These are phyloP conservation scores for Pichia sp. DNA, from an alignment of 1,139 yeast genomes.

Conservation along the genomic window DNA sequence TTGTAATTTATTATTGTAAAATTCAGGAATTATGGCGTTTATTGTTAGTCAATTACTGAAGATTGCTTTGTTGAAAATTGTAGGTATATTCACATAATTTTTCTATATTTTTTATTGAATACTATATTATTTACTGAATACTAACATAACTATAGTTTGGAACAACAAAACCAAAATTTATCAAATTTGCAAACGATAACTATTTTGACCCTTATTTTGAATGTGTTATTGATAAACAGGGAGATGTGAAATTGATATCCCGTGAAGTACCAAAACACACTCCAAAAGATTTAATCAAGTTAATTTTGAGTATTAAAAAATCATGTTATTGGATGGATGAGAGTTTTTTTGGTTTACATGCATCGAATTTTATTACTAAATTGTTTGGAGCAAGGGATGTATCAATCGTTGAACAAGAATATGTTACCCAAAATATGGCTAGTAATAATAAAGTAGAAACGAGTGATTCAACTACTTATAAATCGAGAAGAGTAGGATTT, in stretches of 20 bases:
- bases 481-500: conserved; percentile 31
- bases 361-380: conserved; percentile 6
- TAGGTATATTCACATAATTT: too few relatives aligned
- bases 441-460: not conserved
- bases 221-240: not conserved
- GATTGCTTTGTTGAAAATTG: conserved; percentile 5
- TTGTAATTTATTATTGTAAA: too few relatives aligned
- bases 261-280: conserved; percentile 7
- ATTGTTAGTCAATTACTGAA: conserved; percentile 4
- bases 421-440: conserved; percentile 1
- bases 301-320: conserved; percentile 31
- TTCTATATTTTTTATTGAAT: too few relatives aligned
- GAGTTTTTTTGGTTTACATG: conserved; percentile 49
- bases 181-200: conserved; percentile 2
- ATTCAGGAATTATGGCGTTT: conserved; percentile 1
- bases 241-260: not conserved
- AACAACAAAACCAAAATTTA: conserved; percentile 4
- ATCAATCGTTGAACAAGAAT: not conserved
- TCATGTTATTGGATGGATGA: conserved; percentile 64
- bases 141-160: conserved; percentile 9
- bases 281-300: not conserved
- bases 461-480: not conserved
- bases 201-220: conserved; percentile 14
- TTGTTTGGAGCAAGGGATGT: conserved; percentile 8
- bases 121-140: too few relatives aligned